A percentile compares a stretch with the other conserved stretches of the same genome.
Evolutionary conservation across 768 basidiomycete genomes (phyloP).

Genomic region (Boletus sp.): DNA sequence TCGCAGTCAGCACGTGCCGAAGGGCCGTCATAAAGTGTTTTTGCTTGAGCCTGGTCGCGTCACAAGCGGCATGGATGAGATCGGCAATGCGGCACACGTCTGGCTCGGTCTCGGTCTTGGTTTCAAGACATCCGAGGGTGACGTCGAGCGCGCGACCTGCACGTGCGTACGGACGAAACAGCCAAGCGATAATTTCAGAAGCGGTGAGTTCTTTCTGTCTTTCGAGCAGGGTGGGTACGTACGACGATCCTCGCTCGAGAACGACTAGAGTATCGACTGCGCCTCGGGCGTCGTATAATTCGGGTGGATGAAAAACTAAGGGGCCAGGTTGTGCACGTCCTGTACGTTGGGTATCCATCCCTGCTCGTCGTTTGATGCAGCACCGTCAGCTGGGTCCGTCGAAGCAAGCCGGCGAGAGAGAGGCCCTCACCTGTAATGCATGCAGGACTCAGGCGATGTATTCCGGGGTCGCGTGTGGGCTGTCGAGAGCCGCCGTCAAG

Average conservation of each 20-base stretch:
- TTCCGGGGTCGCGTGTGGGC: conserved; percentile 48
- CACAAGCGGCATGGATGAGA: conserved; percentile 46
- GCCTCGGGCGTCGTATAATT: conserved; percentile 57
- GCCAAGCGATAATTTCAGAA: too few relatives aligned
- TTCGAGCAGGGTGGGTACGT: conserved; percentile 6
- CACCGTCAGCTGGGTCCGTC: background rate
- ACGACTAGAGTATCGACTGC: conserved; percentile 44
- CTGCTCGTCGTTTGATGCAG: conserved; percentile 33
- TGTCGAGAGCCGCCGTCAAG: conserved; percentile 16
- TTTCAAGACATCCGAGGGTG: conserved; percentile 3
- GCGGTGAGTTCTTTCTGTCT: background rate
- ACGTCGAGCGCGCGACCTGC: conserved; percentile 10
- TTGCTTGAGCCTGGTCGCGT: conserved; percentile 37
- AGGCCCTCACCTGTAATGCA: conserved; percentile 50
- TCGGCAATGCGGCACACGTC: conserved; percentile 12
- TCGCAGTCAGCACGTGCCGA: conserved; percentile 76
- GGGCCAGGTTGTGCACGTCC: conserved; percentile 66
- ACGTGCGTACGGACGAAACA: too few relatives aligned
- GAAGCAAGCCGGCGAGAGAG: background rate
- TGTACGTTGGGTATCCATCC: conserved; percentile 67
- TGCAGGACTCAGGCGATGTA: conserved; percentile 66
- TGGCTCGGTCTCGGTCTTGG: background rate
- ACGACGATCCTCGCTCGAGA: conserved; percentile 48
- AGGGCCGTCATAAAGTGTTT: conserved; percentile 70
- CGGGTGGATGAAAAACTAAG: conserved; percentile 80